Percentiles rank a stretch among this genome's conserved stretches.
Conservation (phyloP, 441 rosid species). For the Mallotus japonicus region DNA sequence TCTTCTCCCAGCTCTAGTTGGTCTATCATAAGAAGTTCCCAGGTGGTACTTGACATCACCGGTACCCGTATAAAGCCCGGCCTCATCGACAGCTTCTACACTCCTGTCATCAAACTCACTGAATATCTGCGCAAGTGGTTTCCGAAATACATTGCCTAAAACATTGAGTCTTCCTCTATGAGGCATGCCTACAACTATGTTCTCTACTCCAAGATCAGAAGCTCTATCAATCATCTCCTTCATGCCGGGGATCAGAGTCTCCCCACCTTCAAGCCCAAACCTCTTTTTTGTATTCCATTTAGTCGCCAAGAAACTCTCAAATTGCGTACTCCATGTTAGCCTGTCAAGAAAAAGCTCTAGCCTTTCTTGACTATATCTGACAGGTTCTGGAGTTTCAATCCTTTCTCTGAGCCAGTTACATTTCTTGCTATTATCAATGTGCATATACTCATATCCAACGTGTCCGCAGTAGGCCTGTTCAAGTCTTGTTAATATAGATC, state of each 20-base stretch:
- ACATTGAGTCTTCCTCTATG: constrained; percentile 97
- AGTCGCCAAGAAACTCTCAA: constrained; percentile 92
- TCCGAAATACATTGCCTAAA: constrained; percentile 88
- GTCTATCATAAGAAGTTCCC: constrained; percentile 95
- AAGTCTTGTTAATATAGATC: constrained; percentile 82
- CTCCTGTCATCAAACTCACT: constrained; percentile 89
- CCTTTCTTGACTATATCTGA: constrained; percentile 74
- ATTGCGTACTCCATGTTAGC: constrained; percentile 89
- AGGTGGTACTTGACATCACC: constrained; percentile 98
- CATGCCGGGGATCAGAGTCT: constrained; percentile 96
- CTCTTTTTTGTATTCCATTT: constrained; percentile 96
- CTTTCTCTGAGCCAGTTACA: constrained; percentile 97
- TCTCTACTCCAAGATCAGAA: constrained; percentile 95
- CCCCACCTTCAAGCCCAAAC: constrained; percentile 98
- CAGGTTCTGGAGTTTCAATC: constrained; percentile 88
- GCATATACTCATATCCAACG: constrained; percentile 96
- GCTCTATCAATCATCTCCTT: constrained; percentile 98
- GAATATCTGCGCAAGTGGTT: constrained; percentile 88
- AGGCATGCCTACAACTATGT: constrained; percentile 95
- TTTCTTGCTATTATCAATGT: constrained; percentile 79
- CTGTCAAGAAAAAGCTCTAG: constrained; percentile 92
- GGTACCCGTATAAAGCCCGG: constrained; percentile 91
- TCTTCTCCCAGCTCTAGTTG: constrained; percentile 93
- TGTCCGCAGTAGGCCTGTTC: constrained; percentile 97
- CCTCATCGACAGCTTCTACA: constrained; percentile 82